Conservation (phyloP, 257 asterid genomes). For the Osmanthus fragrans region DNA sequence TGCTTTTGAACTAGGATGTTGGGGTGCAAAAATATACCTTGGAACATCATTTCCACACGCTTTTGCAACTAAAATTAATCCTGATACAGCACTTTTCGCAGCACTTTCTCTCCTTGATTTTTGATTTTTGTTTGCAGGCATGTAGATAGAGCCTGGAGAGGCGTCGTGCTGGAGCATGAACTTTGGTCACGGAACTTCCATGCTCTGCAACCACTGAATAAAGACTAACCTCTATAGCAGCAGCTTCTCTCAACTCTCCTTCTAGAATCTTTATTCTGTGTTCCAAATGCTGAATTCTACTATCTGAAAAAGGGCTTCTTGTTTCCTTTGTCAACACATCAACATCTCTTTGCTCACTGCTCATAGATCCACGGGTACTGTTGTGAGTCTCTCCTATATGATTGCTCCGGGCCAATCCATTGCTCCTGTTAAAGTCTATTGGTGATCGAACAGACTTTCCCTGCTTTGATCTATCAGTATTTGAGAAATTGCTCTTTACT, state of each 20-base stretch:
- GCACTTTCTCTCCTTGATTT: constrained; percentile 51
- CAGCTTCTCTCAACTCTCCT: constrained; percentile 78
- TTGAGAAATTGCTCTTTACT: constrained; percentile 26
- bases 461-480: constrained; percentile 43
- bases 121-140: constrained; percentile 50
- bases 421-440: constrained; percentile 49
- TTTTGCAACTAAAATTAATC: constrained; percentile 68
- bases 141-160: constrained; percentile 75
- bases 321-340: constrained; percentile 47
- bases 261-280: constrained; percentile 51
- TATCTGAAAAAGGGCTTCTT: constrained; percentile 41
- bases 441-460: constrained; percentile 67
- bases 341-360: constrained; percentile 37
- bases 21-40: constrained; percentile 42
- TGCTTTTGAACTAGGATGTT: not conserved
- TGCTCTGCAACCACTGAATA: constrained; percentile 85
- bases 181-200: constrained; percentile 74
- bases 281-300: constrained; percentile 55
- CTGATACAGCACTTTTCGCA: constrained; percentile 72
- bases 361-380: constrained; percentile 22
- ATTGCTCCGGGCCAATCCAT: constrained; percentile 40
- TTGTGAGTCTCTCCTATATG: constrained; percentile 29
- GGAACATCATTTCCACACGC: constrained; percentile 91
- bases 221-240: constrained; percentile 74
- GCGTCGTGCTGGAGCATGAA: constrained; percentile 87